Conservation (phyloP, 2,329 filamentous ascomycete species). For the Aureobasidium sp. region DNA sequence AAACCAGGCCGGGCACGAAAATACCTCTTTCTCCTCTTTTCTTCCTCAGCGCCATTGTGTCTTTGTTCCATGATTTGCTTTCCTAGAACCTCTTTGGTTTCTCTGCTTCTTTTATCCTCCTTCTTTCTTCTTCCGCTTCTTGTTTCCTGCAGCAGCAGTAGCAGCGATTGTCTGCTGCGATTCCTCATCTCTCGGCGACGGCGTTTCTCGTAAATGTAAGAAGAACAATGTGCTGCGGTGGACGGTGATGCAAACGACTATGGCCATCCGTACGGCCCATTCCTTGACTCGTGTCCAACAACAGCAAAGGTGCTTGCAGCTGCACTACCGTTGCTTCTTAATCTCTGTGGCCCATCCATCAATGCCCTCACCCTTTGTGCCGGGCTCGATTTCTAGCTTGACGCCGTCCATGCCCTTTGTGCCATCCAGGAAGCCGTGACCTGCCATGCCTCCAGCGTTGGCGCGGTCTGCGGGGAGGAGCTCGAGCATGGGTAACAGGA, state of each 20-base stretch:
- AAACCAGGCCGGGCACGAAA: neutral
- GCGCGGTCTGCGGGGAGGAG: constrained; percentile 79
- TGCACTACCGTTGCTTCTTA: constrained; percentile 59
- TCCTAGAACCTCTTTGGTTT: neutral
- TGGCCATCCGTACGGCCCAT: neutral
- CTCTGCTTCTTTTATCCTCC: neutral
- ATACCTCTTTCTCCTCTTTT: neutral
- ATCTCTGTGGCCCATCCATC: constrained; percentile 88
- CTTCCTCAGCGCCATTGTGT: neutral
- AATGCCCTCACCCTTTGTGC: constrained; percentile 81
- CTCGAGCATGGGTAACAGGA: constrained; percentile 85
- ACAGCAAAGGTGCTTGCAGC: neutral
- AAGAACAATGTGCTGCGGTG: neutral
- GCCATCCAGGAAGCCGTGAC: constrained; percentile 71
- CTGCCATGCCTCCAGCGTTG: constrained; percentile 92
- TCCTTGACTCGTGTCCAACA: neutral
- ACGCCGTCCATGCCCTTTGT: constrained; percentile 81
- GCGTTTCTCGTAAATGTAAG: constrained; percentile 10
- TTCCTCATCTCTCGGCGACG: constrained; percentile 6
- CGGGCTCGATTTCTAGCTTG: constrained; percentile 66
- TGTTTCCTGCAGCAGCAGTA: neutral
- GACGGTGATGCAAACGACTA: neutral
- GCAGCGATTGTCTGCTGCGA: neutral
- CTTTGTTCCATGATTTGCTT: neutral
- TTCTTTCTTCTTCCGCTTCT: neutral